Percentiles rank a stretch among this genome's conserved stretches.
Conservation (phyloP, 306 rosid genomes). For the Malus fusca region DNA sequence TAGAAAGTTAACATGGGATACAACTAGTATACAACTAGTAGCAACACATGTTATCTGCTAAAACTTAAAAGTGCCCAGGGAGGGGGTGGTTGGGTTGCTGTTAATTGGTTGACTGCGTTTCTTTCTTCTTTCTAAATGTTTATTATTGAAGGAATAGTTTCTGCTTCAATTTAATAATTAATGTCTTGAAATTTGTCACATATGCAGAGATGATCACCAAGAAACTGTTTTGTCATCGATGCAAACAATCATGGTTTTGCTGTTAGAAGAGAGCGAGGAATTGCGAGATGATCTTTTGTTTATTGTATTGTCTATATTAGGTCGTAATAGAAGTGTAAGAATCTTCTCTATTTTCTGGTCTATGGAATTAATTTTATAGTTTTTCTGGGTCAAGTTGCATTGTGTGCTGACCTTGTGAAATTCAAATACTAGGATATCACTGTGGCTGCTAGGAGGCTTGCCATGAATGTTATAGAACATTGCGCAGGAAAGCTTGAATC, state of each 20-base stretch:
- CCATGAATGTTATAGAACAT: slow-evolving; percentile 89
- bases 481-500: slow-evolving; percentile 87
- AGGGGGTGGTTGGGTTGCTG: neutral
- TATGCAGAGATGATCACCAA: slow-evolving; percentile 86
- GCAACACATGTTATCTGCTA: neutral
- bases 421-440: slow-evolving; percentile 59
- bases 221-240: slow-evolving; percentile 89
- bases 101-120: neutral
- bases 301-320: slow-evolving; percentile 63
- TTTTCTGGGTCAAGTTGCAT: neutral
- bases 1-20: neutral
- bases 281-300: slow-evolving; percentile 60
- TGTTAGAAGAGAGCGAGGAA: slow-evolving; percentile 96
- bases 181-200: neutral
- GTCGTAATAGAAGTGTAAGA: slow-evolving; percentile 74
- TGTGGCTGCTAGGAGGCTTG: slow-evolving; percentile 89
- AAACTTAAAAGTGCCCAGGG: neutral
- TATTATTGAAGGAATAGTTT: neutral
- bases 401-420: slow-evolving; percentile 6
- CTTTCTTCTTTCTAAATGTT: neutral
- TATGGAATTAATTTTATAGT: slow-evolving; percentile 5
- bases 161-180: neutral
- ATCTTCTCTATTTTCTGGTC: slow-evolving; percentile 16
- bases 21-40: neutral
- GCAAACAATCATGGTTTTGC: slow-evolving; percentile 90